Evolutionary conservation across 768 basidiomycete genomes (phyloP).

Genomic region (Tulasnella sp.): DNA sequence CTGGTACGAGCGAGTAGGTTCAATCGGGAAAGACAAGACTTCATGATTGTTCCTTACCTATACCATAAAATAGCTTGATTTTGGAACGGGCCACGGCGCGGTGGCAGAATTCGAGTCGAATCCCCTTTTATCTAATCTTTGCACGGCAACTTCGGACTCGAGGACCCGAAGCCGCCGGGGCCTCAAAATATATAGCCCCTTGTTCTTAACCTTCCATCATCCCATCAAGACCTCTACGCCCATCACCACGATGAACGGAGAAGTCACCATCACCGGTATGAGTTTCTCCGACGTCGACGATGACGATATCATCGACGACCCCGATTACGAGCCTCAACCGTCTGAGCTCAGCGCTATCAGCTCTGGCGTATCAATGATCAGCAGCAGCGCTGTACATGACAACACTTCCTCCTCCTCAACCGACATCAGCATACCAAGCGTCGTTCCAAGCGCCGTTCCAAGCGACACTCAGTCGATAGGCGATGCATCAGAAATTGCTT

Average conservation of each 20-base stretch:
- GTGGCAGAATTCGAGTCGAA: too few species aligned
- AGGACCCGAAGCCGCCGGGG: too few species aligned
- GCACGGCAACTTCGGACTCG: too few species aligned
- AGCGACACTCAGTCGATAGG: background rate
- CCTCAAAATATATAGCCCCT: too few species aligned
- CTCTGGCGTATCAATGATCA: background rate
- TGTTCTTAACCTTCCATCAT: background rate
- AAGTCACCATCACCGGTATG: background rate
- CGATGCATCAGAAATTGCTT: background rate
- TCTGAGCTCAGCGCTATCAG: background rate
- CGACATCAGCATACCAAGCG: background rate
- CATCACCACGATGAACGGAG: background rate
- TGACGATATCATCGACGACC: background rate
- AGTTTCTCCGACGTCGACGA: background rate
- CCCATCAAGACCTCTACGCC: background rate
- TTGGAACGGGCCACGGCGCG: too few species aligned
- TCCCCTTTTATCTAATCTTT: too few species aligned
- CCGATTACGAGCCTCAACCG: background rate
- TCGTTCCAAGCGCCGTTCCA: background rate
- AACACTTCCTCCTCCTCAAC: background rate
- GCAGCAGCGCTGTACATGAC: background rate
- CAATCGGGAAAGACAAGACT: too few species aligned
- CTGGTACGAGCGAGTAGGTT: background rate
- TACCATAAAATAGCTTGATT: too few species aligned
- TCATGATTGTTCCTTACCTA: too few species aligned